Base-by-base conservation (phyloP, 1,139 yeast genomes). In the Pichia sp. region DNA sequence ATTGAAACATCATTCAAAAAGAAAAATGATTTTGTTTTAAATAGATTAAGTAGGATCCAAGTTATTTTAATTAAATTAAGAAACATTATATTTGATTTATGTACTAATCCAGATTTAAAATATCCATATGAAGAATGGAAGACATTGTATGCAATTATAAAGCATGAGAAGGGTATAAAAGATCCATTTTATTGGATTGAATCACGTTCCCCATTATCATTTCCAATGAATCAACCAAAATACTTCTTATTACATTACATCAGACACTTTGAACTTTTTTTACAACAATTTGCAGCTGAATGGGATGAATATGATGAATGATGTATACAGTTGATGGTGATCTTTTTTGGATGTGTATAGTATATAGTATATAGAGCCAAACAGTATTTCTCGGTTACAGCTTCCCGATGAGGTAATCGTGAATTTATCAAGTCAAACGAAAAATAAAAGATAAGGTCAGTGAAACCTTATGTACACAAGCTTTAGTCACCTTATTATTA, bases 151-250 rank as follows among this genome's bases (percentile, higher is more conserved):
- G 55, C 56, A 16, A 55, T 71, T 14, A 57, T 69, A 3, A 62
- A 65, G 13, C 60, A 61, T 6, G 55, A 56, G 0, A 65, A 66
- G 0, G 57, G 57, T 2, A 54, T 62, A 1, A 56, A 61, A 0
- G 51, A 61, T 45, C 65, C 70, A 9, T 55, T 66, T 22, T 71
- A 68, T 51, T 69, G 66, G 68, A 49, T 61, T 25, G 56, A 60
- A 9, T 81, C 81, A 4, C 63, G 67, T 4, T 82, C 90, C 1
- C 95, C 95, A 0, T 67, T 86, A 39, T 70, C 85, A 46, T 77
- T 77, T 49, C 93, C 93, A 0, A 68, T 84, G 44, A 77, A 75
- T 57, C 90, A 87, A 62, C 81, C 89, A 0, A 77, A 81, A 54
- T 86, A 79, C 60, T 76, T 86, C 49, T 68, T 82, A 28, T 68